Base-by-base conservation (phyloP, 305 asterid species). In the Plantago rigida region DNA sequence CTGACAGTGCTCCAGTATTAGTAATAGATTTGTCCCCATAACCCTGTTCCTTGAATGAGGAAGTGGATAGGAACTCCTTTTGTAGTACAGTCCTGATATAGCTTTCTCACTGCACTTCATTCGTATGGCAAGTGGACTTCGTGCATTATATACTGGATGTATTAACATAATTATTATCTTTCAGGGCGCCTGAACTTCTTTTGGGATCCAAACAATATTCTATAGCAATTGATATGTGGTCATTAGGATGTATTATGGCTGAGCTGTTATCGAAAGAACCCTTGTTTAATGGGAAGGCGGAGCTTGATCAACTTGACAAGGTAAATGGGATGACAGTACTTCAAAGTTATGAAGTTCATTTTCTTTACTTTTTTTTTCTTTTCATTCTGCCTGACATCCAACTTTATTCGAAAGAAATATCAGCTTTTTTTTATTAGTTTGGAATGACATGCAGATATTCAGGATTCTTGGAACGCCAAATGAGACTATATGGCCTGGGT, bases 211-310 rank as follows among this genome's bases (percentile, higher is more conserved):
- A 73, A 60, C 79, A 78, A 60, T 91, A 91, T 74, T 86, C 96
- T 31, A 88, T 94, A 8, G 95, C 95, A 58, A 86, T 91, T 50
- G 98, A 88, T 67, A 91, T 88, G 95, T 91, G 96, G 98, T 91
- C 98, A 2, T 57, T 86, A 52, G 98, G 96, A 31, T 91, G 96
- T 77, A 83, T 91, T 50, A 88, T 91, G 96, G 95, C 95, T 8
- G 96, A 91, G 70, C 69, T 91, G 29, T 73, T 91, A 56, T 79
- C 82, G 9, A 84, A 78, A 73, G 84, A 72, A 65, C 89, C 98
- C 3, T 54, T 91, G 58, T 91, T 91, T 66, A 81, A 78, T 58
- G 98, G 96, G 65, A 81, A 82, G 73, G 55, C 81, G 0, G 95
- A 91, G 78, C 39, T 79, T 55, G 93, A 86, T 24, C 95, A 92